A percentile compares a stretch with the other conserved stretches of the same genome.
phyloP scores from a whole-genome alignment of 805 yeast genomes.

The Phaffomyces antillensis region DNA sequence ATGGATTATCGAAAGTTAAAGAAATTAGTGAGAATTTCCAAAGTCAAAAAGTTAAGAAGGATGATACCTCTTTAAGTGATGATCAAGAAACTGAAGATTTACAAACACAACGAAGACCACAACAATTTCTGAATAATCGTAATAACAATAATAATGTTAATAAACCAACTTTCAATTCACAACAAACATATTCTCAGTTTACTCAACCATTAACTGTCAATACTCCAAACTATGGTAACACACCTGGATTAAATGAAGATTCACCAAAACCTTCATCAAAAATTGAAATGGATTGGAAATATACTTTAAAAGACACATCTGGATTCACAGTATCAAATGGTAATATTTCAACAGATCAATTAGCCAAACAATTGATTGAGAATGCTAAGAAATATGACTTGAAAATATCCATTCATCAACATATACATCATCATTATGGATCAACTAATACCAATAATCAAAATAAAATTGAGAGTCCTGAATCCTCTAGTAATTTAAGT shows the following conservation, averaged over 20 bases:
- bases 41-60: slow-evolving; percentile 8
- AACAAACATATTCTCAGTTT: background rate
- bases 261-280: slow-evolving; percentile 22
- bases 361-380: slow-evolving; percentile 50
- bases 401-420: slow-evolving; percentile 73
- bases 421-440: slow-evolving; percentile 72
- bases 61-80: background rate
- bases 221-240: slow-evolving; percentile 1
- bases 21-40: slow-evolving; percentile 20
- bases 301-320: slow-evolving; percentile 39
- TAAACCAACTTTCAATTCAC: slow-evolving; percentile 1
- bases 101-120: background rate
- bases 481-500: slow-evolving; percentile 18
- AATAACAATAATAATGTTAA: background rate
- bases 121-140: background rate
- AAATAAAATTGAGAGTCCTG: slow-evolving; percentile 15
- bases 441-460: slow-evolving; percentile 14
- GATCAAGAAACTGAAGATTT: background rate
- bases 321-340: slow-evolving; percentile 45
- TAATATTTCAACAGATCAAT: slow-evolving; percentile 41
- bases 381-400: slow-evolving; percentile 53
- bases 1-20: slow-evolving; percentile 24
- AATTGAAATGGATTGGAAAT: slow-evolving; percentile 56
- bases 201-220: slow-evolving; percentile 1
- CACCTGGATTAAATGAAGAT: slow-evolving; percentile 1